Conservation (phyloP, 805 yeast genomes). For the Candida sanyiensis region DNA sequence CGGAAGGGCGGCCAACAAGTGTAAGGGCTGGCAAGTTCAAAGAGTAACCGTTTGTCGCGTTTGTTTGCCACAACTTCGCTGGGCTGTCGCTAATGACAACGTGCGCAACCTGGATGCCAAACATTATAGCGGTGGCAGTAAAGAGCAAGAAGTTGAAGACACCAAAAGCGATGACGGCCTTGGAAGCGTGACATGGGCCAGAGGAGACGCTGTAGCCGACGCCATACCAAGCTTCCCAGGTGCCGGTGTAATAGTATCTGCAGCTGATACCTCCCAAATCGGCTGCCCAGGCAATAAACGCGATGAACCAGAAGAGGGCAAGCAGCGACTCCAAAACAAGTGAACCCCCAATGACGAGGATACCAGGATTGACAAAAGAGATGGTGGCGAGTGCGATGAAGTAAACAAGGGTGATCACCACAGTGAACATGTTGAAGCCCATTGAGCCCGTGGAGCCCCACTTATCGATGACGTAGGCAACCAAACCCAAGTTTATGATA, state of each 20-base stretch:
- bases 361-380: conserved; percentile 3
- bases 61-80: conserved; percentile 5
- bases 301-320: conserved; percentile 16
- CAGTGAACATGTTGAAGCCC: conserved; percentile 14
- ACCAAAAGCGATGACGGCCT: conserved; percentile 21
- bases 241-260: neutral
- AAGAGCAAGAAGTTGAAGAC: conserved; percentile 17
- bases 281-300: conserved; percentile 19
- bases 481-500: conserved; percentile 14
- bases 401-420: conserved; percentile 11
- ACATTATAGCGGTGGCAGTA: conserved; percentile 8
- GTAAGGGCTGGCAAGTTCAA: conserved; percentile 3
- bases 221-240: neutral
- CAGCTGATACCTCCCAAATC: conserved; percentile 14
- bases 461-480: conserved; percentile 9
- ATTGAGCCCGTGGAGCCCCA: conserved; percentile 9
- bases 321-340: conserved; percentile 12
- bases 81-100: conserved; percentile 3
- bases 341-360: conserved; percentile 14
- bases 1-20: neutral
- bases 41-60: neutral
- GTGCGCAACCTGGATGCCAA: conserved; percentile 10
- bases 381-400: conserved; percentile 6
- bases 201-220: neutral
- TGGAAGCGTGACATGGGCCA: conserved; percentile 13